phyloP scores from a whole-genome alignment of 257 asterid genomes.

The Rehmannia glutinosa region DNA sequence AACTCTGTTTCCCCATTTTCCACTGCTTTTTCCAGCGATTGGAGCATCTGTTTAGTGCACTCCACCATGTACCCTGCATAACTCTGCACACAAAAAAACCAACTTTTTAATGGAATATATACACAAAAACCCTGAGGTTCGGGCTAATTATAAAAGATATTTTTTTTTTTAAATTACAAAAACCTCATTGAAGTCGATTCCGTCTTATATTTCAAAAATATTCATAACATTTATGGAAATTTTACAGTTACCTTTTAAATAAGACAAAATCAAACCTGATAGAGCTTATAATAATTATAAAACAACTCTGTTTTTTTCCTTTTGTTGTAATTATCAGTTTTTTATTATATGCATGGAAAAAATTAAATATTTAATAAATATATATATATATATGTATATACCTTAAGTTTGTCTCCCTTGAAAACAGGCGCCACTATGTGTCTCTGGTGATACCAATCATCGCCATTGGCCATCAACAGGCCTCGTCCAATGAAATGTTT shows the following conservation, averaged over 20 bases:
- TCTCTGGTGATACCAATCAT: constrained; percentile 81
- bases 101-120: too few relatives aligned
- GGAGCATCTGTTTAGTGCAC: constrained; percentile 62
- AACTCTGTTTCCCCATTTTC: constrained; percentile 49
- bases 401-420: constrained; percentile 86
- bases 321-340: too few relatives aligned
- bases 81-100: constrained; percentile 33
- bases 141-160: too few relatives aligned
- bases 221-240: too few relatives aligned
- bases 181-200: too few relatives aligned
- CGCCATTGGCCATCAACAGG: constrained; percentile 87
- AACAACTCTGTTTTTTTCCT: too few relatives aligned
- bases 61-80: constrained; percentile 82
- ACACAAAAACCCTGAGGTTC: too few relatives aligned
- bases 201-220: too few relatives aligned
- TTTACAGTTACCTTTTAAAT: too few relatives aligned
- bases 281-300: too few relatives aligned
- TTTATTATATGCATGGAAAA: background rate
- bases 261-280: too few relatives aligned
- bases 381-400: background rate
- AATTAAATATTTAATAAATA: background rate
- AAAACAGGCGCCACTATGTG: constrained; percentile 93
- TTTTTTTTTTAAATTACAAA: too few relatives aligned
- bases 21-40: constrained; percentile 30
- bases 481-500: constrained; percentile 88